Conservation (phyloP, 805 yeast species). For the Kodamaea restingae region DNA sequence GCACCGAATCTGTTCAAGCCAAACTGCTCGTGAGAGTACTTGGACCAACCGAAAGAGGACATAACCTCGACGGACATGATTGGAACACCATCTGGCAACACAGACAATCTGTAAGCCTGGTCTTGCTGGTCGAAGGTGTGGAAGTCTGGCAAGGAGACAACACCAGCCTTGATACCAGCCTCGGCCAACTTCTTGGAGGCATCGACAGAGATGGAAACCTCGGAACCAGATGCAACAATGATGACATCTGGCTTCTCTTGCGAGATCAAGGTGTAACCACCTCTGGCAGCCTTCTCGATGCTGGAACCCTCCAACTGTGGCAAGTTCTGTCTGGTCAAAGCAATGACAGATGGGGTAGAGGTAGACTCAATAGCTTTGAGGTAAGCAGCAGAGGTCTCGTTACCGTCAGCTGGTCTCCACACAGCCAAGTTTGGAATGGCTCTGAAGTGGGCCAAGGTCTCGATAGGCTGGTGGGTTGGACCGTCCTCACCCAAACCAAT, state of each 20-base stretch:
- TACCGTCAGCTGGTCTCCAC: slow-evolving; percentile 94
- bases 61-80: slow-evolving; percentile 90
- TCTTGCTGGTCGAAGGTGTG: slow-evolving; percentile 83
- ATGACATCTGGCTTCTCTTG: slow-evolving; percentile 64
- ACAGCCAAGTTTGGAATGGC: slow-evolving; percentile 78
- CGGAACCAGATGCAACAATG: slow-evolving; percentile 91
- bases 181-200: slow-evolving; percentile 70
- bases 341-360: slow-evolving; percentile 68
- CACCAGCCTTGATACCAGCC: slow-evolving; percentile 68
- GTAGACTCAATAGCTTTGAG: slow-evolving; percentile 56
- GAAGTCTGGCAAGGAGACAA: slow-evolving; percentile 93
- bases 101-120: slow-evolving; percentile 72
- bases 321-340: slow-evolving; percentile 80
- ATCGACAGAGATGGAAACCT: slow-evolving; percentile 77
- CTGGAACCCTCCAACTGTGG: slow-evolving; percentile 93
- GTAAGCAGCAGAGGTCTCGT: slow-evolving; percentile 83
- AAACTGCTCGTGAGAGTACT: slow-evolving; percentile 93
- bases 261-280: slow-evolving; percentile 77
- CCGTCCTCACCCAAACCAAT: slow-evolving; percentile 92
- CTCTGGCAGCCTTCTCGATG: slow-evolving; percentile 86
- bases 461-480: slow-evolving; percentile 92
- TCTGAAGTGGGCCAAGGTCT: slow-evolving; percentile 82
- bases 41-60: slow-evolving; percentile 88
- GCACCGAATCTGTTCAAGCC: slow-evolving; percentile 96
- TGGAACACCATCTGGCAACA: slow-evolving; percentile 94